Conservation (phyloP, 1,284 basidiomycete genomes). For the Cystobasidium pallidum region DNA sequence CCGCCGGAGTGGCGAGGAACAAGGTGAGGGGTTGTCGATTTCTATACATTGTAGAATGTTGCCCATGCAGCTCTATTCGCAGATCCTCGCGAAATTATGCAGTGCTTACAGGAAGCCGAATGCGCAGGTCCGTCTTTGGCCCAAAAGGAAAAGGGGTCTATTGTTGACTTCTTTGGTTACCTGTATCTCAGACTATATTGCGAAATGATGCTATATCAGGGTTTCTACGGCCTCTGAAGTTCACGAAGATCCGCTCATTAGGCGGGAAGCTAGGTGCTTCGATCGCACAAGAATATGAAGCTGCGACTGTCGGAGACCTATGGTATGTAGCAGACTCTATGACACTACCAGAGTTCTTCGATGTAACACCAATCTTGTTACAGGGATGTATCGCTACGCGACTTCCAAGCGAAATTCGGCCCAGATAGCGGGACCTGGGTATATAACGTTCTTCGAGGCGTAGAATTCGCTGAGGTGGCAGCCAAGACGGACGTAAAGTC, state of each 20-base stretch:
- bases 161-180: too few species aligned
- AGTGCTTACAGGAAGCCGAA: slow-evolving; percentile 89
- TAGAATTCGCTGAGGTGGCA: slow-evolving; percentile 89
- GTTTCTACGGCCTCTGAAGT: slow-evolving; percentile 77
- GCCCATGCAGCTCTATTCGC: slow-evolving; percentile 34
- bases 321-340: slow-evolving; percentile 62
- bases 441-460: slow-evolving; percentile 78
- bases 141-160: too few species aligned
- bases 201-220: slow-evolving; percentile 77
- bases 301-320: slow-evolving; percentile 83
- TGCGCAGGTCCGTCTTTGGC: slow-evolving; percentile 64
- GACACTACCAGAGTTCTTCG: neutral
- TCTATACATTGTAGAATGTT: slow-evolving; percentile 37
- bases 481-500: slow-evolving; percentile 82
- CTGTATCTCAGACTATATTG: slow-evolving; percentile 76
- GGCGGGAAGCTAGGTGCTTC: slow-evolving; percentile 92
- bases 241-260: slow-evolving; percentile 94
- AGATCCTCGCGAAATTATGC: slow-evolving; percentile 65
- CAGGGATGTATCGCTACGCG: slow-evolving; percentile 63
- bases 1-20: slow-evolving; percentile 92
- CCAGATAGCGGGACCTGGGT: slow-evolving; percentile 81
- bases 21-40: slow-evolving; percentile 65
- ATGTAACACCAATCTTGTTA: slow-evolving; percentile 17
- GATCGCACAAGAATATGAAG: slow-evolving; percentile 83
- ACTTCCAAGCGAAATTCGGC: slow-evolving; percentile 81